Conservation (phyloP, 306 rosid species). For the Gleditsia sinensis region DNA sequence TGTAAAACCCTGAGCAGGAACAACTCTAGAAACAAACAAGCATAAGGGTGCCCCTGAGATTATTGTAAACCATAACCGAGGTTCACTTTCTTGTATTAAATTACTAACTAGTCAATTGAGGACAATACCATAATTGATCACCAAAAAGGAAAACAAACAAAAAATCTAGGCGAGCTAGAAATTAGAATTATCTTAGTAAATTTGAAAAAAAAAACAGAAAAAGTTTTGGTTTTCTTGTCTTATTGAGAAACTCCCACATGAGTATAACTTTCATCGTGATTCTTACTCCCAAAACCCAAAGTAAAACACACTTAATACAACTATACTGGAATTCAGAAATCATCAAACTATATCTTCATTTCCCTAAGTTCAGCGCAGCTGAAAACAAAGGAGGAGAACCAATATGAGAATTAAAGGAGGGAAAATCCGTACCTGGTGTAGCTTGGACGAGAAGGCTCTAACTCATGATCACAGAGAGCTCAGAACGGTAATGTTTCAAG, state of each 20-base stretch:
- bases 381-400: background rate
- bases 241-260: constrained; percentile 29
- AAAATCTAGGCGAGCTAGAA: too few relatives aligned
- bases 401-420: background rate
- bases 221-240: background rate
- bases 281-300: background rate
- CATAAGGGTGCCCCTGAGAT: background rate
- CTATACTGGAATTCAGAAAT: background rate
- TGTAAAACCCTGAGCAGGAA: background rate
- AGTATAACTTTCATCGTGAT: constrained; percentile 7
- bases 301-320: background rate
- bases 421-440: background rate
- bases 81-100: constrained; percentile 17
- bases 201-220: background rate
- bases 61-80: background rate
- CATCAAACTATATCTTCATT: background rate
- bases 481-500: background rate
- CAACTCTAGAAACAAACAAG: too few relatives aligned
- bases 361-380: background rate
- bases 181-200: background rate
- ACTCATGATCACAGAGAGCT: background rate
- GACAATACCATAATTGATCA: background rate
- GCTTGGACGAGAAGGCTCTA: background rate
- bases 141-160: background rate
- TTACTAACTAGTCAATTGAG: constrained; percentile 19